Evolutionary conservation across 495 filamentous ascomycete species (phyloP).

Genomic region (Neurospora sp.): DNA sequence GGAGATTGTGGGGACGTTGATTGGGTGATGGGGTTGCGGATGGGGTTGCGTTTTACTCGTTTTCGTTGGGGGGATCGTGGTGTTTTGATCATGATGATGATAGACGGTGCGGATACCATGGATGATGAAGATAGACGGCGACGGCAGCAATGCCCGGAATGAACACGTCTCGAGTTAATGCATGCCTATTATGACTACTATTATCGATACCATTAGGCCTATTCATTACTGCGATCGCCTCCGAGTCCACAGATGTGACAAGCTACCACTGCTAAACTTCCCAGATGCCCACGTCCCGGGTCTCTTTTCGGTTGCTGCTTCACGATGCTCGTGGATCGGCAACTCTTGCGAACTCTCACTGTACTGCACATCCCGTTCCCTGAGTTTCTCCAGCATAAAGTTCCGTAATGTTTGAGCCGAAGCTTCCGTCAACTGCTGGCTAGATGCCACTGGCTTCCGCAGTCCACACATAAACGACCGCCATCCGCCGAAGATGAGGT

Average conservation of each 20-base stretch:
- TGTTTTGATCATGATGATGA: neutral
- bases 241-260: neutral
- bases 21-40: neutral
- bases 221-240: neutral
- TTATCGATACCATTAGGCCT: neutral
- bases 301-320: neutral
- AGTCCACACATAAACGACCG: neutral
- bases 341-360: neutral
- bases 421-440: slow-evolving; percentile 4
- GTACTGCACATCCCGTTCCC: slow-evolving; percentile 11
- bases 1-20: slow-evolving; percentile 7
- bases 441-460: neutral
- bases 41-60: neutral
- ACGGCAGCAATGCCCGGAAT: neutral
- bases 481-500: slow-evolving; percentile 7
- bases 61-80: neutral
- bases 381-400: slow-evolving; percentile 18
- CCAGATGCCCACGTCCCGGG: neutral
- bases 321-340: slow-evolving; percentile 3
- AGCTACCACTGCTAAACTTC: neutral
- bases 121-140: neutral
- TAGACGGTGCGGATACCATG: neutral
- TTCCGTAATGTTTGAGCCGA: slow-evolving; percentile 11
- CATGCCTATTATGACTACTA: neutral
- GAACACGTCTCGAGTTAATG: neutral